Conservation (phyloP, 768 basidiomycete species). For the Phallus indusiatus region DNA sequence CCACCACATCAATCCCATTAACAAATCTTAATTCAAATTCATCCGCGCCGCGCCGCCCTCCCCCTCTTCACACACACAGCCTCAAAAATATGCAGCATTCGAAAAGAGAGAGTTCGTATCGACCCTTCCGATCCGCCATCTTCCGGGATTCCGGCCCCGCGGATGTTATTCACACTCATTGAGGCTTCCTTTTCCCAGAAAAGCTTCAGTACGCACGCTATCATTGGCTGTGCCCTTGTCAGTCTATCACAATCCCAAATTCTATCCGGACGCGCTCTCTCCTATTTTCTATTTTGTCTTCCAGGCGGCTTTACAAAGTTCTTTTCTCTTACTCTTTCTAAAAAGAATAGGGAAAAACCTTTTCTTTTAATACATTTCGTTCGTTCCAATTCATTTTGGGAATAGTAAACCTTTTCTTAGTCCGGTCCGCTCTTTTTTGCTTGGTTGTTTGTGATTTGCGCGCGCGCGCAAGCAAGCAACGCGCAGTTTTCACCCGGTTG, state of each 20-base stretch:
- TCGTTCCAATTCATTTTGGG: not conserved
- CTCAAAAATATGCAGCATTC: too few relatives aligned
- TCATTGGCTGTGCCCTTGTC: not conserved
- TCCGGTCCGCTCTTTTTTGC: too few relatives aligned
- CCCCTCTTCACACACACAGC: too few relatives aligned
- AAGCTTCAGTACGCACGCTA: not conserved
- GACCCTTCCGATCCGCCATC: not conserved
- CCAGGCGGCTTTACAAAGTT: not conserved
- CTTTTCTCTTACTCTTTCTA: not conserved
- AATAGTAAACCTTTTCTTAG: not conserved
- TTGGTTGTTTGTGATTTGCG: too few relatives aligned
- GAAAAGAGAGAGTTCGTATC: not conserved
- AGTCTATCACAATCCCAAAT: not conserved
- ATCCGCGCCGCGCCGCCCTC: not conserved
- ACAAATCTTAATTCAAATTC: too few relatives aligned
- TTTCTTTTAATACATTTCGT: not conserved
- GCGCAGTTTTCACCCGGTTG: too few relatives aligned
- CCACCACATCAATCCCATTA: too few relatives aligned
- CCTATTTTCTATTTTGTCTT: not conserved
- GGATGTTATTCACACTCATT: not conserved
- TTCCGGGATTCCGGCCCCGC: not conserved
- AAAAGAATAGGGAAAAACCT: not conserved
- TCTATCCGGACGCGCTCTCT: not conserved
- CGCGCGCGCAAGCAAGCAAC: too few relatives aligned
- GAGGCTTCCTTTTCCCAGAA: not conserved